phyloP scores from a whole-genome alignment of 148 eudicot genomes.

The Oxyria digyna region DNA sequence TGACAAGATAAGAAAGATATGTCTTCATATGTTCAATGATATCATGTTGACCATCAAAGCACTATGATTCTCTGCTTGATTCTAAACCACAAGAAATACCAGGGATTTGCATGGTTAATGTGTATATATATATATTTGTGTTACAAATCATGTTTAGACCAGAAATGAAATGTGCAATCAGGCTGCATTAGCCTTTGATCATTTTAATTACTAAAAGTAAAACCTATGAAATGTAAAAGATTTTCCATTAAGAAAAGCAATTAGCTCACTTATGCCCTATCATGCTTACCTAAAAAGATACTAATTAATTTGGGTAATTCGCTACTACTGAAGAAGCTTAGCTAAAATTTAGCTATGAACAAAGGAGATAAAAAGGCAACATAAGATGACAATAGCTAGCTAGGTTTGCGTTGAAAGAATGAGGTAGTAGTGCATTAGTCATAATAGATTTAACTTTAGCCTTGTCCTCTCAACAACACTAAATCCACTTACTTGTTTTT shows the following conservation, averaged over 20 bases:
- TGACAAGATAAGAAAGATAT: not conserved
- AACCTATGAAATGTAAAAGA: not conserved
- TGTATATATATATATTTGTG: too few species aligned
- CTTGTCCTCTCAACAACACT: not conserved
- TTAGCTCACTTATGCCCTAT: not conserved
- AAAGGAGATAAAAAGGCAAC: too few species aligned
- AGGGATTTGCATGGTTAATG: not conserved
- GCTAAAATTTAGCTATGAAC: too few species aligned
- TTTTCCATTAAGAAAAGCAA: not conserved
- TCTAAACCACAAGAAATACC: not conserved
- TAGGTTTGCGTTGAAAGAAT: not conserved
- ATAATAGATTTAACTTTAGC: not conserved
- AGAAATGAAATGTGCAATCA: not conserved
- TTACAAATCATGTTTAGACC: not conserved
- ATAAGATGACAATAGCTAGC: not conserved
- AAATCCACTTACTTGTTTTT: constrained; percentile 1
- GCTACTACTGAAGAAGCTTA: too few species aligned
- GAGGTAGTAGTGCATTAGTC: not conserved
- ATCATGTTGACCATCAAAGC: constrained; percentile 6
- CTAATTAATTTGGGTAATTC: too few species aligned
- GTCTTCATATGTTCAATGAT: not conserved
- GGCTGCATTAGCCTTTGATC: not conserved
- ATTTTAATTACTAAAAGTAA: not conserved
- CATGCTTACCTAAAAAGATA: not conserved
- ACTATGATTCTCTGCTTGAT: not conserved